Percentiles rank a stretch among this genome's conserved stretches.
phyloP scores from a whole-genome alignment of 2,329 filamentous ascomycete genomes.

The Rutstroemia sp. region DNA sequence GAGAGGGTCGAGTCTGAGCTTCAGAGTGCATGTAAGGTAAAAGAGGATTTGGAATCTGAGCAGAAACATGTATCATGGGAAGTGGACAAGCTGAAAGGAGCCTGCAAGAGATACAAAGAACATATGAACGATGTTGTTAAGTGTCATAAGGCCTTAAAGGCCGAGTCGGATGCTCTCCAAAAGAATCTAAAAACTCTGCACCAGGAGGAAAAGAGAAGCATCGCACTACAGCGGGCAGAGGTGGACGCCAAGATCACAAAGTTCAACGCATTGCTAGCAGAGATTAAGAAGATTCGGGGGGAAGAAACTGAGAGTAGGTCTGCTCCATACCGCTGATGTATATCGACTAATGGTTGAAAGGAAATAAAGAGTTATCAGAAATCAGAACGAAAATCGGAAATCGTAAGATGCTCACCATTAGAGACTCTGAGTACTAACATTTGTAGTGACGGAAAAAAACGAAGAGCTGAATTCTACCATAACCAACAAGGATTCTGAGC shows the following conservation, averaged over 20 bases:
- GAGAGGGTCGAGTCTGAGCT: slow-evolving; percentile 4
- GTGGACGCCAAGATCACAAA: neutral
- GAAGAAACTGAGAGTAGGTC: neutral
- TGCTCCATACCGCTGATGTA: neutral
- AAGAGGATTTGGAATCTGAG: slow-evolving; percentile 11
- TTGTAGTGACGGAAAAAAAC: neutral
- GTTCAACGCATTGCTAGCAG: neutral
- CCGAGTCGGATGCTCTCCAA: slow-evolving; percentile 4
- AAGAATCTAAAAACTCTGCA: neutral
- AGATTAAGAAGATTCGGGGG: slow-evolving; percentile 1
- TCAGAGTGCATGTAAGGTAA: neutral
- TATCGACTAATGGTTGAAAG: neutral
- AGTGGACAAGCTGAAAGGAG: slow-evolving; percentile 20
- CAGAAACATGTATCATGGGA: slow-evolving; percentile 17
- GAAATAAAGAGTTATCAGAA: neutral
- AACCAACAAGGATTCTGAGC: neutral
- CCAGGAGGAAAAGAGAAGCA: neutral
- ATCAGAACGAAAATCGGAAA: too few relatives aligned
- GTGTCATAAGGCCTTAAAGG: slow-evolving; percentile 17
- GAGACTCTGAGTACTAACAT: neutral
- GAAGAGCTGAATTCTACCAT: neutral
- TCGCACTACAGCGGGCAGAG: neutral
- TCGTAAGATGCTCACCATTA: too few relatives aligned
- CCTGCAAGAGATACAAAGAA: slow-evolving; percentile 24
- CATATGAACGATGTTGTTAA: slow-evolving; percentile 30